Evolutionary conservation across 768 basidiomycete genomes (phyloP).

Genomic region (Pleurotus tuoliensis): DNA sequence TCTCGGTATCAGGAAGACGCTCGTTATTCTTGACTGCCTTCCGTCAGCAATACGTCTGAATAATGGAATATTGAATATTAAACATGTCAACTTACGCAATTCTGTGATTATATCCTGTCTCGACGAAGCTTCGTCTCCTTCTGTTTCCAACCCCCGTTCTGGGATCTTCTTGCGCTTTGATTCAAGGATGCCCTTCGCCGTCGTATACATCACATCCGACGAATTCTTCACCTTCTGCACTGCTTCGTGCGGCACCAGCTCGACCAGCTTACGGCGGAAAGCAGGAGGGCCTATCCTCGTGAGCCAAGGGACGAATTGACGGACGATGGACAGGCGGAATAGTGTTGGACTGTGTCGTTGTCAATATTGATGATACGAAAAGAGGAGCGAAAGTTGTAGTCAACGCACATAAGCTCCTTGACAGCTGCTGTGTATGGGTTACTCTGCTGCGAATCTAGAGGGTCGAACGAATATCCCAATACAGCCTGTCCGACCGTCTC

Average conservation of each 20-base stretch:
- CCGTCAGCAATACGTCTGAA: not conserved
- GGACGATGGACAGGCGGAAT: constrained; percentile 39
- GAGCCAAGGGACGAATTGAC: constrained; percentile 43
- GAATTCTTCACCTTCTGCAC: constrained; percentile 41
- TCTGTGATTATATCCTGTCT: constrained; percentile 49
- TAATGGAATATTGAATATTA: not conserved
- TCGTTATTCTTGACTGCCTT: constrained; percentile 35
- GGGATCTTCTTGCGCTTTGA: constrained; percentile 29
- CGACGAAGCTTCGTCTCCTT: constrained; percentile 17
- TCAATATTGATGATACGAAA: not conserved
- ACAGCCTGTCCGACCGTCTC: constrained; percentile 41
- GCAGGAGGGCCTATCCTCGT: constrained; percentile 35
- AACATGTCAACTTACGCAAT: constrained; percentile 31
- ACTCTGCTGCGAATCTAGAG: constrained; percentile 35
- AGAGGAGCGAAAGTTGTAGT: not conserved
- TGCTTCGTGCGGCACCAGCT: constrained; percentile 31
- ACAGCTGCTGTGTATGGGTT: constrained; percentile 43
- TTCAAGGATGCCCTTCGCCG: constrained; percentile 35
- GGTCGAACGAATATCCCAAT: constrained; percentile 44
- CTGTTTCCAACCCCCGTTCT: not conserved
- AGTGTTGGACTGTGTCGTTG: constrained; percentile 35
- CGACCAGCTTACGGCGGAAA: constrained; percentile 40
- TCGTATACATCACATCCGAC: constrained; percentile 45
- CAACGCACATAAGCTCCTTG: constrained; percentile 40
- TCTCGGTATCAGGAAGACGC: constrained; percentile 25